Conservation (phyloP, 768 basidiomycete species). For the Hypsizygus marmoreus region DNA sequence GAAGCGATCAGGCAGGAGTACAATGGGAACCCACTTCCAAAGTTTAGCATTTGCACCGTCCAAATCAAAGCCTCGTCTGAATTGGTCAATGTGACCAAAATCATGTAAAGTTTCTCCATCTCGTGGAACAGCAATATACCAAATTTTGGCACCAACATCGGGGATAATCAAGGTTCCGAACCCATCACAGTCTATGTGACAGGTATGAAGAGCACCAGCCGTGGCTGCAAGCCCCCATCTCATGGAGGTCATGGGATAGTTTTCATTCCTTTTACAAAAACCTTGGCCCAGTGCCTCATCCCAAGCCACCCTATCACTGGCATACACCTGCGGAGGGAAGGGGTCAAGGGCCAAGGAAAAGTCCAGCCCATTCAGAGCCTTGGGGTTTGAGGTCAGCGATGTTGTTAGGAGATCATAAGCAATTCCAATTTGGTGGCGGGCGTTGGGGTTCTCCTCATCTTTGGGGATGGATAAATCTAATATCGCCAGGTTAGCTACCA, state of each 20-base stretch:
- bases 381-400: too few species aligned
- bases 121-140: constrained; percentile 12
- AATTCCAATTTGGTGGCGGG: too few species aligned
- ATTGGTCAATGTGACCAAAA: not conserved
- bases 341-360: not conserved
- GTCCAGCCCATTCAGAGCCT: constrained; percentile 1
- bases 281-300: not conserved
- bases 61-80: not conserved
- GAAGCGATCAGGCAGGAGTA: constrained; percentile 3
- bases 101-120: not conserved
- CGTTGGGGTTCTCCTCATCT: too few species aligned
- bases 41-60: not conserved
- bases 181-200: constrained; percentile 20
- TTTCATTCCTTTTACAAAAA: not conserved
- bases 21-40: constrained; percentile 6
- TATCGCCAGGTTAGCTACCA: too few species aligned
- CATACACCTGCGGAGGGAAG: not conserved
- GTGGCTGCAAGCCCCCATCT: constrained; percentile 20
- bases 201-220: constrained; percentile 6
- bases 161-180: constrained; percentile 13
- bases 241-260: constrained; percentile 9
- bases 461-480: too few species aligned
- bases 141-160: constrained; percentile 13
- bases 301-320: not conserved
- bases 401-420: too few species aligned